A percentile compares a stretch with the other conserved stretches of the same genome.
phyloP scores from a whole-genome alignment of 306 rosid species.

The Prosopis cineraria region DNA sequence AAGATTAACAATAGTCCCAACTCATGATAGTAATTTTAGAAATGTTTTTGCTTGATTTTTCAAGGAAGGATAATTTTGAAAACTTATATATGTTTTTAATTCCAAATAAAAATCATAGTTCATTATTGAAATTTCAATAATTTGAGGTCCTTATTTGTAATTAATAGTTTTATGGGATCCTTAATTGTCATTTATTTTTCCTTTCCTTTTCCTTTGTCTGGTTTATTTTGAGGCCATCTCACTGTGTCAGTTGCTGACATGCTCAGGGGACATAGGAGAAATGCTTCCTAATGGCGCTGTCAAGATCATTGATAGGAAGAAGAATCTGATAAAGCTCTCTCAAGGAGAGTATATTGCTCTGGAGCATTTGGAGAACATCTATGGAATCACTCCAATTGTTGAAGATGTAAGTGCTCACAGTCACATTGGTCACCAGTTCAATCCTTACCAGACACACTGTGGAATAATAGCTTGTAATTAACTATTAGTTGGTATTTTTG shows the following conservation, averaged over 20 bases:
- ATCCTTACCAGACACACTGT: neutral
- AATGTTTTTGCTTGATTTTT: too few species aligned
- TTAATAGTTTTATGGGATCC: too few species aligned
- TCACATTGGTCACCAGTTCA: neutral
- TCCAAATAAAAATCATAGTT: too few species aligned
- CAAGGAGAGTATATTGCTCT: constrained; percentile 98
- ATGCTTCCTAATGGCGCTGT: constrained; percentile 75
- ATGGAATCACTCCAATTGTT: constrained; percentile 63
- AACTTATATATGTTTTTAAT: too few species aligned
- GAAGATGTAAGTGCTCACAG: constrained; percentile 71
- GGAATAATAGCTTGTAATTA: neutral
- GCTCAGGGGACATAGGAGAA: constrained; percentile 89
- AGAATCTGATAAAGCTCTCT: constrained; percentile 85
- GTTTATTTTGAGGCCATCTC: neutral
- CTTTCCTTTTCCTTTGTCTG: neutral
- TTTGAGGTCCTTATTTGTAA: too few species aligned
- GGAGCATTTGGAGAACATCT: constrained; percentile 82
- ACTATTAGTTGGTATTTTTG: neutral
- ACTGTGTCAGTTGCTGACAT: constrained; percentile 21
- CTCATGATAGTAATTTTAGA: too few species aligned
- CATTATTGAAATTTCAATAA: too few species aligned
- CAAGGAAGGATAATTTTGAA: too few species aligned
- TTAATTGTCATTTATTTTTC: too few species aligned
- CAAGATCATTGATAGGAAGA: constrained; percentile 85
- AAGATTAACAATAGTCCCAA: too few species aligned